Evolutionary conservation across 805 yeast species (phyloP), one percentile per base, ranked within the genome.

Genomic region (Saturnispora galanensis): DNA sequence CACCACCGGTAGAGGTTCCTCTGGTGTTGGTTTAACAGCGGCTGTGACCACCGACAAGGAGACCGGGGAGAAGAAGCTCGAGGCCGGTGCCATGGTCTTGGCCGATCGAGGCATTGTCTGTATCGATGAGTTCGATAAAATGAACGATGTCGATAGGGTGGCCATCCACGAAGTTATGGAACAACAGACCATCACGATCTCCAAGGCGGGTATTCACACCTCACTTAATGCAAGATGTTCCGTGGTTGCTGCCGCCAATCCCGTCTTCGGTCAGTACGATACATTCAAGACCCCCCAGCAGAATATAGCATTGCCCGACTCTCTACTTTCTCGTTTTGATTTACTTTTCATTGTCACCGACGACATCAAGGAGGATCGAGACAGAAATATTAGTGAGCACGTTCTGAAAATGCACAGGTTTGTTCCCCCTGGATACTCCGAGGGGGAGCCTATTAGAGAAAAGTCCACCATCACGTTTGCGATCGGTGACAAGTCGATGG

Each of bases 131-230:
- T 93, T 93, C 59, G 98, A 90, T 68, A 93, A 93, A 66, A 93
- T 93, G 98, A 81, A 85, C 50, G 98, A 93, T 63, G 77, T 80
- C 26, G 98, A 93, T 68, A 76, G 98, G 60, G 97, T 93, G 42
- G 97, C 97, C 1, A 93, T 93, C 58, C 98, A 93, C 66, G 98
- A 93, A 74, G 98, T 93, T 41, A 93, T 93, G 98, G 98, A 93
- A 69, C 98, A 93, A 67, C 98, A 93, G 64, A 93, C 98, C 0
- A 96, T 90, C 28, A 89, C 97, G 2, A 89, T 90, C 58, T 95
- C 97, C 42, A 90, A 90, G 63, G 98, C 97, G 5, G 98, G 98
- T 51, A 90, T 90, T 56, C 97, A 90, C 63, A 89, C 97, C 2
- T 84, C 97, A 5, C 73, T 90, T 54, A 90, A 90, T 60, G 97